Percentiles rank a stretch among this genome's conserved stretches.
Conservation (phyloP, 495 filamentous ascomycete species). For the Aspergillus heteromorphus region DNA sequence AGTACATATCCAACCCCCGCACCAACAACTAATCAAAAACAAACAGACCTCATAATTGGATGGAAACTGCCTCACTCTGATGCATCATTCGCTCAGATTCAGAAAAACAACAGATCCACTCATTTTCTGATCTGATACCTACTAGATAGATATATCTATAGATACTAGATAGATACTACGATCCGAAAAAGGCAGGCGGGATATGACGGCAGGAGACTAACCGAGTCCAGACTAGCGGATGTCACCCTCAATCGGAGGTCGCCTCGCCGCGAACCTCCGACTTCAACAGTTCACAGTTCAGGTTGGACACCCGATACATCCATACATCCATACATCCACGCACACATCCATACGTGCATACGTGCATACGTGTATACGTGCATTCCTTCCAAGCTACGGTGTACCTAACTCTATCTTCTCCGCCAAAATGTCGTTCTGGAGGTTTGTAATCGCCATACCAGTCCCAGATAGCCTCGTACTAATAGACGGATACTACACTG, state of each 20-base stretch:
- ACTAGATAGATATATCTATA: neutral
- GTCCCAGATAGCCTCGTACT: neutral
- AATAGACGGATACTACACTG: slow-evolving; percentile 1
- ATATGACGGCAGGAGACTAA: neutral
- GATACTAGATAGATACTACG: neutral
- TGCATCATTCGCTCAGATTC: too few relatives aligned
- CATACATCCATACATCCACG: too few relatives aligned
- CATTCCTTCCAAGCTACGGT: neutral
- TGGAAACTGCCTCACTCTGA: too few relatives aligned
- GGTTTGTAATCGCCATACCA: slow-evolving; percentile 15
- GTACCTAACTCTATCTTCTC: neutral
- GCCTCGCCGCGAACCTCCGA: neutral
- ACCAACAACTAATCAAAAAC: too few relatives aligned
- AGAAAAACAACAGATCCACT: too few relatives aligned
- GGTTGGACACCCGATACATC: neutral
- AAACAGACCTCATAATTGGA: too few relatives aligned
- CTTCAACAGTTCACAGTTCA: neutral
- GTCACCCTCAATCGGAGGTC: neutral
- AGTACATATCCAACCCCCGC: too few relatives aligned
- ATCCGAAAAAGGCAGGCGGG: neutral
- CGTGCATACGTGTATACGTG: too few relatives aligned
- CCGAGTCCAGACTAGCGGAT: neutral
- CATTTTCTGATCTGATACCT: neutral
- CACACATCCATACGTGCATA: too few relatives aligned
- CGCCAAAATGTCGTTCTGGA: slow-evolving; percentile 36